Evolutionary conservation across 2,329 filamentous ascomycete genomes (phyloP), one percentile per base, ranked within the genome.

Genomic region (Aspergillus brunneoviolaceus): DNA sequence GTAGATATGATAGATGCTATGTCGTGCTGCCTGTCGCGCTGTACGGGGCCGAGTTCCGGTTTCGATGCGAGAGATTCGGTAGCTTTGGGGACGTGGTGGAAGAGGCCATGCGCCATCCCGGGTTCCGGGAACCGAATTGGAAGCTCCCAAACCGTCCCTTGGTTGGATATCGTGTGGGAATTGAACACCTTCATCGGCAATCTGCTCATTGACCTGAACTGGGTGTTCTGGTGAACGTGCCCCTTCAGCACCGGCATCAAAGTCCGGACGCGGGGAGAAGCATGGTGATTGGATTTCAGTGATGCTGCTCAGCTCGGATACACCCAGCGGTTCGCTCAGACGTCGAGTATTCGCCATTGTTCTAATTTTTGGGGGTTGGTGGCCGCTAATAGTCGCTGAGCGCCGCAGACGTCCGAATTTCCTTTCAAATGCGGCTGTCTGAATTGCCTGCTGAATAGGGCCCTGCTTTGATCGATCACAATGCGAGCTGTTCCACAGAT

Each of bases 1-100:
- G 53, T 55, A 55, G 2, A 55, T 47, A n/a, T 55, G 45, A 47
- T 55, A 55, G 12, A 55, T 55, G 27, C 53, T 55, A 25, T 55
- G 53, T 33, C 53, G 53, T 25, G 31, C 31, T 23, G n/a, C 31
- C 5, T 31, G 29, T 21, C 25, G 21, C 2, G 10, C 10, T 21
- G 21, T 16, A 4, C 19, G 42, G 31, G 27, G 27, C 10, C 33
- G 25, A 3, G 31, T 25, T 23, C 42, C 33, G 19, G 53, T 29
- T n/a, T 55, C 42, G 48, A 55, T 49, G n/a, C 53, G 53, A 14
- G 53, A 55, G 27, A 55, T 35, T 2, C 53, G 42, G 42, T 49
- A 35, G 27, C 53, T 49, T 19, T 47, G 42, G n/a, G 53, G 53
- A 14, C 53, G 45, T n/a, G 53, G 42, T 9, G 53, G 53, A 33